A percentile compares a stretch with the other conserved stretches of the same genome.
Evolutionary conservation across 495 filamentous ascomycete genomes (phyloP).

Genomic region (Aspergillus steynii): DNA sequence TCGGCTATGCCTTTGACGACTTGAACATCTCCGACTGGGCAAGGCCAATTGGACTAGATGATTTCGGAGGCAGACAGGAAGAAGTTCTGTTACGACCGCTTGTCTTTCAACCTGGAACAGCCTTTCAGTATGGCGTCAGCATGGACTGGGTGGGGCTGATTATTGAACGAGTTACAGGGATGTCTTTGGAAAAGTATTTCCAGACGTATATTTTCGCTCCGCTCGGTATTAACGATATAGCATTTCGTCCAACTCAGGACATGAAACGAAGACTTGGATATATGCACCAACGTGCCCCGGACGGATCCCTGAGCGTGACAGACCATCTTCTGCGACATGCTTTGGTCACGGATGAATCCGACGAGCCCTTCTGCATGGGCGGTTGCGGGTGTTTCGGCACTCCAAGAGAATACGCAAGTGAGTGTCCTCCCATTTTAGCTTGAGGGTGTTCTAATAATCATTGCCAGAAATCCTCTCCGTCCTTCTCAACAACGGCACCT

Average conservation of each 20-base stretch:
- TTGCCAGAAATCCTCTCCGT: too few species aligned
- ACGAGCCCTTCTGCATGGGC: too few species aligned
- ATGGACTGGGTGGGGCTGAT: slow-evolving; percentile 64
- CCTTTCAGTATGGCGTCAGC: slow-evolving; percentile 56
- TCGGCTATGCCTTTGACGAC: slow-evolving; percentile 54
- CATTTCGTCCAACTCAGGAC: slow-evolving; percentile 52
- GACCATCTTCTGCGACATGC: slow-evolving; percentile 52
- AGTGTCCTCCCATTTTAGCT: too few species aligned
- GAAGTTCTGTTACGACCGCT: slow-evolving; percentile 50
- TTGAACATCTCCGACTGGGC: slow-evolving; percentile 46
- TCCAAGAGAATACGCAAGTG: too few species aligned
- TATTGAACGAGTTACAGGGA: slow-evolving; percentile 52
- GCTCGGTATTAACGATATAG: slow-evolving; percentile 52
- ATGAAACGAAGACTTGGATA: slow-evolving; percentile 53
- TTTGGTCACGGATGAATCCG: slow-evolving; percentile 17
- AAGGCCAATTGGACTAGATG: slow-evolving; percentile 51
- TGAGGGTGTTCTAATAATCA: too few species aligned
- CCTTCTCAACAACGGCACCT: too few species aligned
- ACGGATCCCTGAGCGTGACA: slow-evolving; percentile 40
- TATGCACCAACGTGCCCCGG: slow-evolving; percentile 45
- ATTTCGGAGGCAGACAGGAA: slow-evolving; percentile 46
- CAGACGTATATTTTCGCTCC: slow-evolving; percentile 59
- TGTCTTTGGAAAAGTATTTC: slow-evolving; percentile 57
- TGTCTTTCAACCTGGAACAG: slow-evolving; percentile 56
- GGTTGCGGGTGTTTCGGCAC: too few species aligned